These are phyloP conservation scores for Debaryomyces coudertii DNA, from an alignment of 1,139 yeast species.

Conservation along the genomic window DNA sequence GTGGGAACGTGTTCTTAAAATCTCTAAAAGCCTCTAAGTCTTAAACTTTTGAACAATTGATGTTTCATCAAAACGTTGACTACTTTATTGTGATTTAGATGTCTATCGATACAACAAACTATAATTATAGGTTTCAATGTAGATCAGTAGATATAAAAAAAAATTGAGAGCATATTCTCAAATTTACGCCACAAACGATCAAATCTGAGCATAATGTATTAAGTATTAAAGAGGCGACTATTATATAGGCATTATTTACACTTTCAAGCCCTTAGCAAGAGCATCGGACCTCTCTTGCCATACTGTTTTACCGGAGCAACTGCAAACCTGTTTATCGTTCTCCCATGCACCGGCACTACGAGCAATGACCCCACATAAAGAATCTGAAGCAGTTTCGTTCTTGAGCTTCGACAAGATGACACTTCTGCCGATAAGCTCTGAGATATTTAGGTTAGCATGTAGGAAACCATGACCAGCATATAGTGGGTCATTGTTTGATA, in stretches of 20 bases:
- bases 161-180: slow-evolving; percentile 6
- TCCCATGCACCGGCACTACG: slow-evolving; percentile 98
- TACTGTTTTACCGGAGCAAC: slow-evolving; percentile 91
- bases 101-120: neutral
- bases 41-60: neutral
- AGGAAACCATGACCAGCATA: slow-evolving; percentile 68
- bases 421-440: slow-evolving; percentile 79
- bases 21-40: neutral
- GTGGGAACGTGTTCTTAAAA: neutral
- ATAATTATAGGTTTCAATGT: neutral
- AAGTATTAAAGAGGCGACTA: neutral
- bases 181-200: slow-evolving; percentile 1
- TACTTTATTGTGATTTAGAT: neutral
- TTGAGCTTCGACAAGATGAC: slow-evolving; percentile 58
- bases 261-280: slow-evolving; percentile 50
- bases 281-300: slow-evolving; percentile 95
- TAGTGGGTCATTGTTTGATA: slow-evolving; percentile 17
- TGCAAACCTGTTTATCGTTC: slow-evolving; percentile 88
- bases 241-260: slow-evolving; percentile 13
- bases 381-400: slow-evolving; percentile 42
- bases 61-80: neutral
- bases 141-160: neutral
- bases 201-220: slow-evolving; percentile 1
- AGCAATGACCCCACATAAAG: slow-evolving; percentile 86
- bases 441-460: slow-evolving; percentile 57